Evolutionary conservation across 148 eudicot species (phyloP), one percentile per base, ranked within the genome.

Genomic region (Euryodendron excelsum): DNA sequence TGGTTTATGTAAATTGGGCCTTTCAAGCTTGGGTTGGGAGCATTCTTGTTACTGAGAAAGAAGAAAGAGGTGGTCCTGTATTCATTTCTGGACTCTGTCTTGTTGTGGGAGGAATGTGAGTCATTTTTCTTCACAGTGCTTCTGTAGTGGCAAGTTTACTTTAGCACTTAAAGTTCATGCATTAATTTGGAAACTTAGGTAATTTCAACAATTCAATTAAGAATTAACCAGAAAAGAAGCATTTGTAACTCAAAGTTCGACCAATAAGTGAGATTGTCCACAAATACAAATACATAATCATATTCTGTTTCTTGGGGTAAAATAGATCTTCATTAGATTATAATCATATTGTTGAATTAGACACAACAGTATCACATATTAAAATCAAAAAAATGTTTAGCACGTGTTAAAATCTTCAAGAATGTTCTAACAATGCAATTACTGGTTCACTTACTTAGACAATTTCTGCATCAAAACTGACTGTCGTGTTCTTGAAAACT

Each of bases 1-100:
- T 79, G 79, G 58, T 81, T 25, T 86, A 65, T 62, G 76, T 72
- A 17, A 50, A 78, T 18, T 86, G 81, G 81, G 85, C 83, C 10
- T 81, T 81, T 78, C 79, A 81, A 73, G 52, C 85, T 34, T 87
- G 85, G 89, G 83, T 83, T 3, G 89, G 89, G 44, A 79, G 89
- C 30, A 25, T 82, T 69, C 80, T 87, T 33, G 87, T 86, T 56
- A 64, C 75, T 6, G 63, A 86, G 28, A 77, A 77, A 80, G 83
- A 80, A 76, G 89, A 86, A 52, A 81, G 73, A 20, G 87, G 85
- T 27, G 87, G 87, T 18, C 63, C 39, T 10, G 84, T 87, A 34
- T 84, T 81, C 18, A 59, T 87, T 25, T 65, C 89, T 14, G 85
- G 78, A 33, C 21, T 81, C 2, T 77, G 75, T 34, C 70, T 80